Base-by-base conservation (phyloP, 2,329 filamentous ascomycete species). In the Blastomyces silverae region DNA sequence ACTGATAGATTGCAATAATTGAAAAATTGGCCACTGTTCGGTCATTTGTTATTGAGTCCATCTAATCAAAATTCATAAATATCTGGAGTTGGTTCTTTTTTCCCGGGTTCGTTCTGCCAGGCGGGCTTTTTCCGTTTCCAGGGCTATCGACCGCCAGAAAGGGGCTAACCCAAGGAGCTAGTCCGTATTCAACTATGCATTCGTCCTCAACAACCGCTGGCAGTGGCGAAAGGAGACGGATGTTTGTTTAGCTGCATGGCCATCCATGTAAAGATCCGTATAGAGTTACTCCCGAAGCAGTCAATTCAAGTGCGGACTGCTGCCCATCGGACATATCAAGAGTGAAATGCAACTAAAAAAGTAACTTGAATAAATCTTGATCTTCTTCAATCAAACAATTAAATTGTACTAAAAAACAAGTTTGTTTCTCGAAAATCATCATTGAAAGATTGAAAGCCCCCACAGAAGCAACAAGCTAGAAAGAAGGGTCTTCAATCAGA, bases 21-120 rank as follows among this genome's bases (percentile, higher is more conserved):
- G 31, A 58, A 42, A 34, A 42, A 22, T 58, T 58, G 39, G 39
- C 50, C 25, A 53, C 50, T 53, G 13, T 53, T 53, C 25, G 22
- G 25, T 13, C 22, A 17, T 58, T 58, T 5, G 5, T 22, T 42
- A 34, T 5, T 6, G 13, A 52, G 22, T 28, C 10, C 37, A 39
- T 39, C 8, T 13, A 39, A 37, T 37, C 34, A 39, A 39, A 8
- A 37, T 13, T 11, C 10, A 39, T 1, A 52, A 25, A 52, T 15
- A 4, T 28, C 50, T 28, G n/a, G 22, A 39, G 37, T 39, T 20
- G 44, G 20, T 15, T 52, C 28, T 25, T 15, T 39, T 39, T 8
- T 39, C 20, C 5, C 13, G 44, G 44, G 17, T 25, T 52, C 48
- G 48, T 25, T 48, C n/a, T n/a, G n/a, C n/a, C n/a, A n/a, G n/a